Base-by-base conservation (phyloP, 345 rosid species). In the Corchorus olitorius region DNA sequence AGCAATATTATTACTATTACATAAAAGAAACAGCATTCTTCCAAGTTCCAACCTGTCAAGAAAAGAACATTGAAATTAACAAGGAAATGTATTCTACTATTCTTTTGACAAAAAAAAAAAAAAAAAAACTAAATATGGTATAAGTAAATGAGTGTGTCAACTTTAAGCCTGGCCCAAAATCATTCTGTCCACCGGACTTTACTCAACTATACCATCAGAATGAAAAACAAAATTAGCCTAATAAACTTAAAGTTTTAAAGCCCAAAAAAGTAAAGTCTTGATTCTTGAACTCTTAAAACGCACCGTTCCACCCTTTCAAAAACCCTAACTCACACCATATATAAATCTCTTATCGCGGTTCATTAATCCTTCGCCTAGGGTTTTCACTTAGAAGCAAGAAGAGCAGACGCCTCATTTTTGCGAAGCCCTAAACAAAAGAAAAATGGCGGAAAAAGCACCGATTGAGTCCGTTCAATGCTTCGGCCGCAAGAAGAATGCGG, bases 401-500 rank as follows among this genome's bases (percentile, higher is more conserved):
- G 56, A 27, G 41, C 13, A 22, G 10, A 50, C 72, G 45, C 54
- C 54, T 45, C 39, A 1, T 60, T 16, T 41, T 27, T 4, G 59
- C 15, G 33, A 61, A 50, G 8, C 58, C 13, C 8, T n/a, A 27
- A 60, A 35, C 22, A 2, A 3, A 41, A 19, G 27, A 74, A 16
- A 27, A 35, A 65, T 50, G 73, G 70, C 22, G 61, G 68, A 63
- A n/a, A 76, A 22, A n/a, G 70, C 78, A 17, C 49, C 79, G 0
- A 45, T 58, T 7, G 85, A 86, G 73, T 87, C 93, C 0, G 97
- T 93, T 0, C 96, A 91, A 74, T 91, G 97, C 82, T 93, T 89
- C 37, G 96, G 96, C 20, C 85, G 94, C 73, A 93, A 93, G 88
- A 93, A 93, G 86, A 93, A 94, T 0, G 97, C 96, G 3, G 94